Evolutionary conservation across 805 yeast genomes (phyloP), one percentile per base, ranked within the genome.

Genomic region (Saturnispora mendoncae): DNA sequence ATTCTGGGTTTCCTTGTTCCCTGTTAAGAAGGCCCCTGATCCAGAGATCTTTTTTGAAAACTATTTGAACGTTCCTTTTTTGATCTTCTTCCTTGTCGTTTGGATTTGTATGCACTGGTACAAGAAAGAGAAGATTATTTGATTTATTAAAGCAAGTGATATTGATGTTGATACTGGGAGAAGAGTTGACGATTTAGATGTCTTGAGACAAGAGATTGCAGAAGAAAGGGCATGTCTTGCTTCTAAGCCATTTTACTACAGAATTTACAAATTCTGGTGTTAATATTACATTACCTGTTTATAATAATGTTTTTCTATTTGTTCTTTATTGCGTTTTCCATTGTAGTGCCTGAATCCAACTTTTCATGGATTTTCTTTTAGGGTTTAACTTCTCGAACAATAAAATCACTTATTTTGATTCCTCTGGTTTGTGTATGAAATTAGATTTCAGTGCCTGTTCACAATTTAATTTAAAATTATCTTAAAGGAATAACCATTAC

Each of bases 1-100:
- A 63, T 83, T 85, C 68, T 85, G 90, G 85, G 69, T 80, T 44
- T 88, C 92, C 6, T 63, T 82, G 32, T 84, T 69, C 69, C 94
- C 94, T 41, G 55, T 76, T 35, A 75, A 73, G 6, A 76, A 76
- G 12, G 66, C 45, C 6, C 74, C 81, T 40, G 67, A 63, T 55
- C 83, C 84, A 7, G 52, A 60, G 30, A 61, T 51, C 34, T 84
- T 84, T 69, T 84, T 84, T 67, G 64, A 71, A 55, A 65, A 74
- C 20, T 84, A 78, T 60, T 65, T 84, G 51, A 75, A 85, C 10
- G 67, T 70, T 44, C 84, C 84, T 15, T 71, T 83, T 36, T 66
- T 80, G 31, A 41, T 84, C 28, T 72, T 60, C 2, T 71, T 76
- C 60, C 79, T 52, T 46, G 21, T 49, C 28, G 38, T 45, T 37